Evolutionary conservation across 768 basidiomycete genomes (phyloP), one percentile per base, ranked within the genome.

Genomic region (Cubamyces sp.): DNA sequence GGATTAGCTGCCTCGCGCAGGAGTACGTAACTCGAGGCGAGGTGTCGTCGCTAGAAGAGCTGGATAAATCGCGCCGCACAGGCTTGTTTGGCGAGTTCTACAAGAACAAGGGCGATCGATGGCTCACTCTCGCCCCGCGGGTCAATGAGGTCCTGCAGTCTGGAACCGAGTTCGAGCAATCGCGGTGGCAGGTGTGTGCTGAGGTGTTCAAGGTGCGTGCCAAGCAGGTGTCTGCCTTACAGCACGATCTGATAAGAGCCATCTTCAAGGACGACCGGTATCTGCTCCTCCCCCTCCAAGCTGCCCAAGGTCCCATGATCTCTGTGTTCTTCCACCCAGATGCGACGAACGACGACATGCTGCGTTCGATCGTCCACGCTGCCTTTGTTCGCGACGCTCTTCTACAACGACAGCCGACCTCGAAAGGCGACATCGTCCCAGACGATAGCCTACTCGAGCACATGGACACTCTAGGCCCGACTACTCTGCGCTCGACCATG

Each of bases 61-160:
- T 72, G 16, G 69, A 70, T 42, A 21, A 9, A n/a, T 51, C 45
- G 3, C 8, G 46, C 4, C 55, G 52, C 41, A 70, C 64, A 16
- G 71, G 71, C 6, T 15, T 66, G 25, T 72, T 68, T 61, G 71
- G 71, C 23, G 71, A 72, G 65, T 72, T 67, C 62, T 72, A 64
- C 62, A 68, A 65, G 65, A 47, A 25, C 25, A 67, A 65, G 58
- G 30, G 46, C 41, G 67, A 70, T 50, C 57, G 56, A 30, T 69
- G 62, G 58, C 54, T 70, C 19, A 51, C 40, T 4, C 64, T 70
- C 16, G 67, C 68, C 0, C 71, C 71, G 16, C 30, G 64, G n/a
- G 58, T 72, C 39, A 60, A 60, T 7, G 69, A 69, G 21, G 65
- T 69, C 39, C 51, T 72, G 30, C 34, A 25, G 14, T 9, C 59